Percentiles rank a stretch among this genome's conserved stretches.
These are phyloP conservation scores for Calonectria crousiana DNA, from an alignment of 2,329 filamentous ascomycete genomes.

Conservation along the genomic window DNA sequence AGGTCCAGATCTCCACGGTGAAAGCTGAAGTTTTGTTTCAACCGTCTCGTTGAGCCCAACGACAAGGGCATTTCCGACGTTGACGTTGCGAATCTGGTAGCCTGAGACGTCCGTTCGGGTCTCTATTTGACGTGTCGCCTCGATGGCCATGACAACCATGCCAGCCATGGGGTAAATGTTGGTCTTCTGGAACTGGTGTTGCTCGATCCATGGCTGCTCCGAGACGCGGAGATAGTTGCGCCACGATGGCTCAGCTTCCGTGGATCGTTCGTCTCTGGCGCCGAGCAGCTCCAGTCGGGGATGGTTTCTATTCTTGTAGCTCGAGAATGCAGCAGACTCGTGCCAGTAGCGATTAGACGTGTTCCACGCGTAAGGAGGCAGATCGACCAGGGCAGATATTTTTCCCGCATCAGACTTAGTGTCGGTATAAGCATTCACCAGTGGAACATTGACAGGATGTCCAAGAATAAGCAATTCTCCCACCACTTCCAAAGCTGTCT, in stretches of 20 bases:
- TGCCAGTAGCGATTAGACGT: not conserved
- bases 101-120: not conserved
- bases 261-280: not conserved
- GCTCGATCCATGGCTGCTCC: constrained; percentile 13
- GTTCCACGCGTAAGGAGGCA: not conserved
- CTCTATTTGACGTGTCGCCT: constrained; percentile 4
- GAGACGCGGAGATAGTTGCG: not conserved
- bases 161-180: constrained; percentile 17
- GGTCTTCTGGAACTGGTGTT: constrained; percentile 12
- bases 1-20: not conserved
- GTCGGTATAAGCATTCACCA: not conserved
- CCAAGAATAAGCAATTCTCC: not conserved
- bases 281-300: not conserved
- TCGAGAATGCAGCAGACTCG: not conserved
- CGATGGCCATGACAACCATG: constrained; percentile 15
- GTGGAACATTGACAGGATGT: not conserved
- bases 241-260: not conserved
- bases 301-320: not conserved
- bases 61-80: not conserved
- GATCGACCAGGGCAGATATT: not conserved
- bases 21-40: not conserved
- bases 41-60: not conserved
- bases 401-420: not conserved
- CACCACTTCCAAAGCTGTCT: not conserved
- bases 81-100: not conserved